Percentiles rank a stretch among this genome's conserved stretches.
Evolutionary conservation across 2,329 filamentous ascomycete species (phyloP).

Genomic region (Dissoconium aciculare): DNA sequence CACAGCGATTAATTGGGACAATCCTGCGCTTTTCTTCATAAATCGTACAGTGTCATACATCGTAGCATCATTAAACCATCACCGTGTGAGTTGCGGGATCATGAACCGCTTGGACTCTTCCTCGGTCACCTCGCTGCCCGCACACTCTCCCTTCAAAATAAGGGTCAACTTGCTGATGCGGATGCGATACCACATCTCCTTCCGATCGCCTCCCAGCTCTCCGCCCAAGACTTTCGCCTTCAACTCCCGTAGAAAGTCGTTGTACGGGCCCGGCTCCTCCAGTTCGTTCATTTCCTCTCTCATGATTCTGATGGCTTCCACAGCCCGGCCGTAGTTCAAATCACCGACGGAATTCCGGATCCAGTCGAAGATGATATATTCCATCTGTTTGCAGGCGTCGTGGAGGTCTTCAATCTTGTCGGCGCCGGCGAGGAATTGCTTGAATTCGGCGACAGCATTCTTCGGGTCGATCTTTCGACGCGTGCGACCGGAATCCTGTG

Average conservation of each 20-base stretch:
- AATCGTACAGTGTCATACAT: too few relatives aligned
- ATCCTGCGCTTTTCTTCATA: too few relatives aligned
- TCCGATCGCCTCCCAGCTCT: conserved; percentile 58
- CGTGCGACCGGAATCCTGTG: conserved; percentile 27
- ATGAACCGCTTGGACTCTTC: conserved; percentile 46
- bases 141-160: conserved; percentile 49
- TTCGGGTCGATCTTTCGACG: conserved; percentile 43
- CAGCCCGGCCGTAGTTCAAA: conserved; percentile 54
- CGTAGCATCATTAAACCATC: too few relatives aligned
- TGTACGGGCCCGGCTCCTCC: conserved; percentile 64
- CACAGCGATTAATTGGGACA: too few relatives aligned
- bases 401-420: conserved; percentile 47
- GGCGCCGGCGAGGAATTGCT: conserved; percentile 51
- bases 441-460: conserved; percentile 85
- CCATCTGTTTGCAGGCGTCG: conserved; percentile 61
- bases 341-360: conserved; percentile 63
- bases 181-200: conserved; percentile 69
- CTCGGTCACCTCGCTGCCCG: conserved; percentile 49
- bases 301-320: conserved; percentile 65
- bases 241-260: conserved; percentile 53
- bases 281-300: conserved; percentile 59
- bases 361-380: conserved; percentile 50
- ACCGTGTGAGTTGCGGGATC: conserved; percentile 7
- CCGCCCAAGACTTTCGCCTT: conserved; percentile 58
- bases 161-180: conserved; percentile 54